Percentiles rank a stretch among this genome's conserved stretches.
phyloP scores from a whole-genome alignment of 495 filamentous ascomycete genomes.

The Rhypophila decipiens region DNA sequence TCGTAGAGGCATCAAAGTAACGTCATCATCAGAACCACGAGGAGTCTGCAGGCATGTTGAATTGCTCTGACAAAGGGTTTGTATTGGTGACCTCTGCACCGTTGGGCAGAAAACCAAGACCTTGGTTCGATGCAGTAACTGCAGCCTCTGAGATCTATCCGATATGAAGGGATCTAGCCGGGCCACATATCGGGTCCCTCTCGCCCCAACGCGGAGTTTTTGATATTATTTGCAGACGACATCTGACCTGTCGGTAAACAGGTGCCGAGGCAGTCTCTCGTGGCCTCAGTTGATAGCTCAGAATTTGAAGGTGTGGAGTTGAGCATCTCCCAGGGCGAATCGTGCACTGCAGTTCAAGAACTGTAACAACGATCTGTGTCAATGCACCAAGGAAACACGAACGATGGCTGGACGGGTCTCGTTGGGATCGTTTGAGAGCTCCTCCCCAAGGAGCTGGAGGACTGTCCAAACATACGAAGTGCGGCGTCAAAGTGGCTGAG shows the following conservation, averaged over 20 bases:
- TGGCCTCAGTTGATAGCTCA: slow-evolving; percentile 1
- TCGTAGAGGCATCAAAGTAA: slow-evolving; percentile 6
- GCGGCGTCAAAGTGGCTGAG: slow-evolving; percentile 16
- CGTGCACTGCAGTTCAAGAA: no score
- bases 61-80: slow-evolving; percentile 1
- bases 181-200: slow-evolving; percentile 18
- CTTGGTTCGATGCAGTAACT: slow-evolving; percentile 9
- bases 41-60: slow-evolving; percentile 13
- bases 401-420: slow-evolving; percentile 2
- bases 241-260: slow-evolving; percentile 9
- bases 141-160: slow-evolving; percentile 19
- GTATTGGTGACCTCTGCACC: slow-evolving; percentile 16
- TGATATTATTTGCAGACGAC: slow-evolving; percentile 11
- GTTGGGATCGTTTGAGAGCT: slow-evolving; percentile 7
- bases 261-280: slow-evolving; percentile 3
- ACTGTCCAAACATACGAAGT: no score
- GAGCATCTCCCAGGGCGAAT: neutral
- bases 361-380: slow-evolving; percentile 2
- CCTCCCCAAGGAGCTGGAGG: slow-evolving; percentile 8
- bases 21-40: slow-evolving; percentile 10
- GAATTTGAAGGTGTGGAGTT: neutral
- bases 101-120: slow-evolving; percentile 21
- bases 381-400: slow-evolving; percentile 8
- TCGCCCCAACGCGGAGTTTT: slow-evolving; percentile 8
- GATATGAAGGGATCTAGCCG: slow-evolving; percentile 8